Conservation (phyloP, 1,139 yeast species). For the Pichia sp. region DNA sequence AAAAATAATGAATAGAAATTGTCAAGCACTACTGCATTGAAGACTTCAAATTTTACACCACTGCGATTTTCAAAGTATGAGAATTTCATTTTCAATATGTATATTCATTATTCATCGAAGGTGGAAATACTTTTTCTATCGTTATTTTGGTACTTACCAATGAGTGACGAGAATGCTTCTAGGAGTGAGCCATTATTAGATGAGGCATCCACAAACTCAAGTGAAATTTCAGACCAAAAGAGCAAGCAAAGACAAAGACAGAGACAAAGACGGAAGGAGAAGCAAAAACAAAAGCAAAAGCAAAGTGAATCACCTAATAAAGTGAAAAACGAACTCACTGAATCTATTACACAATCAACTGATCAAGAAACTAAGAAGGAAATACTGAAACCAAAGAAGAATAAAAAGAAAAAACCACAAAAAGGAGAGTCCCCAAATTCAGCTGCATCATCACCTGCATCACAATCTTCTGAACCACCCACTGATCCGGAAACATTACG, state of each 20-base stretch:
- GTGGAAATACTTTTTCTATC: background rate
- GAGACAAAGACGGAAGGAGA: conserved; percentile 2
- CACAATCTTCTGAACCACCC: background rate
- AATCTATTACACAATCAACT: background rate
- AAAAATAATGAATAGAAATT: background rate
- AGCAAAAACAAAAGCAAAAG: background rate
- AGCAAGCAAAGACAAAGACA: background rate
- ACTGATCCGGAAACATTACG: background rate
- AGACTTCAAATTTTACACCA: too few relatives aligned
- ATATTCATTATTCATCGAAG: too few relatives aligned
- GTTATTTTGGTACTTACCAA: background rate
- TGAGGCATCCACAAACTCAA: background rate
- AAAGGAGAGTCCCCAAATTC: background rate
- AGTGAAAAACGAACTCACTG: background rate
- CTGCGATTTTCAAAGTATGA: background rate
- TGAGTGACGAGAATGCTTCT: background rate
- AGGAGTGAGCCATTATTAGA: background rate
- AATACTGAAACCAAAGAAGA: background rate
- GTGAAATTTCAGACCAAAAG: background rate
- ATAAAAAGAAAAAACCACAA: background rate
- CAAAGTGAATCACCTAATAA: background rate
- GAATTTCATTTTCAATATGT: too few relatives aligned
- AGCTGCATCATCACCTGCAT: background rate
- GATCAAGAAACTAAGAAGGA: background rate
- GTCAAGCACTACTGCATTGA: too few relatives aligned